Evolutionary conservation across 768 basidiomycete species (phyloP).

Genomic region (Chlorophyllum brunneum): DNA sequence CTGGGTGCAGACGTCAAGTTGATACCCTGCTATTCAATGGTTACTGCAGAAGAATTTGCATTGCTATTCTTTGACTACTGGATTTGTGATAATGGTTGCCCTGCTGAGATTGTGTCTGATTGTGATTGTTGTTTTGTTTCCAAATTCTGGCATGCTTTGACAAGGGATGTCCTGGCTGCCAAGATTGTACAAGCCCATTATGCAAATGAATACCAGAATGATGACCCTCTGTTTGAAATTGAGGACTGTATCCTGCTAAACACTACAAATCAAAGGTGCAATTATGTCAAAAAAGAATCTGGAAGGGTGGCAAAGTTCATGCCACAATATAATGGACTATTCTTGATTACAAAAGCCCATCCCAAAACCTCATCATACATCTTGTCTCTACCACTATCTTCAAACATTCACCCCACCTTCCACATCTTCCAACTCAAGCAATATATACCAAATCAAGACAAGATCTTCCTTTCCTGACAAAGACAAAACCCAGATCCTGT

Average conservation of each 20-base stretch:
- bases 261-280: neutral
- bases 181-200: neutral
- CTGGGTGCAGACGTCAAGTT: conserved; percentile 15
- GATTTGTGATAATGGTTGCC: too few relatives aligned
- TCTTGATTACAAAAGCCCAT: neutral
- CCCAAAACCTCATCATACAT: neutral
- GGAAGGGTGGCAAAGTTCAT: neutral
- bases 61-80: too few relatives aligned
- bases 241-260: neutral
- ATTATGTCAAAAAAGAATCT: neutral
- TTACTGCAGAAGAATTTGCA: too few relatives aligned
- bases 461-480: neutral
- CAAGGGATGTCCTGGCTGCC: too few relatives aligned
- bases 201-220: neutral
- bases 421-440: neutral
- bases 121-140: too few relatives aligned
- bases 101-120: too few relatives aligned
- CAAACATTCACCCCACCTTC: neutral
- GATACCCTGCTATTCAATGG: conserved; percentile 2
- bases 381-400: neutral
- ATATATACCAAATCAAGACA: neutral
- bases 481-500: neutral
- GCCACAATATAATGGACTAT: neutral
- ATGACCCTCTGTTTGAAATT: neutral
- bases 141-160: too few relatives aligned